phyloP scores from a whole-genome alignment of 2,329 filamentous ascomycete genomes.

The Lachnellula occidentalis region DNA sequence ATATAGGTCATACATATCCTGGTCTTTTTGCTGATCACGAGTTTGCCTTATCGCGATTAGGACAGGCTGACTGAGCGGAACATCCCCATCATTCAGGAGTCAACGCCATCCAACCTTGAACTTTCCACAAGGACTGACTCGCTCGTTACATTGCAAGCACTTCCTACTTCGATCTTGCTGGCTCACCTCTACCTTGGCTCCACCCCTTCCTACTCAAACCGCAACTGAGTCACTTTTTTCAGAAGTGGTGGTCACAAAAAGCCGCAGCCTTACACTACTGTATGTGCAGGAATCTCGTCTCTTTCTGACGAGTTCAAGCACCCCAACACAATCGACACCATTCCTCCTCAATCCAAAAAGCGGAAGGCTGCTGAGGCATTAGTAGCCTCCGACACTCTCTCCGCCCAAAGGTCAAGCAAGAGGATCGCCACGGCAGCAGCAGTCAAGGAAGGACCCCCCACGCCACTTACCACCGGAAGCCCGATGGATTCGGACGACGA shows the following conservation, averaged over 20 bases:
- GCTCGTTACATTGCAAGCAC: background rate
- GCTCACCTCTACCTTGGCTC: background rate
- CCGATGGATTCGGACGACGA: slow-evolving; percentile 96
- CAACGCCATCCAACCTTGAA: background rate
- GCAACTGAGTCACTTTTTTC: slow-evolving; percentile 1
- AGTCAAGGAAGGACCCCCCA: slow-evolving; percentile 43
- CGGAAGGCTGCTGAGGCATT: slow-evolving; percentile 46
- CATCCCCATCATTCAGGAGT: background rate
- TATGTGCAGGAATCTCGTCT: slow-evolving; percentile 25
- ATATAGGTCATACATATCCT: too few species aligned
- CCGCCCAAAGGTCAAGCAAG: slow-evolving; percentile 29
- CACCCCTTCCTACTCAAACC: background rate
- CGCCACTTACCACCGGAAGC: slow-evolving; percentile 49
- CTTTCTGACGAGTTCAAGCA: slow-evolving; percentile 24
- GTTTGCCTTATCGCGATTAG: background rate
- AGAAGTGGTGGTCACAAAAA: background rate
- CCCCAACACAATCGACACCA: slow-evolving; percentile 35
- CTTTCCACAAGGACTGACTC: background rate
- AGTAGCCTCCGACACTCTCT: slow-evolving; percentile 29
- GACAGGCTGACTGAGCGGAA: background rate
- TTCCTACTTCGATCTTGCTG: too few species aligned
- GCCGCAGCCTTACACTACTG: slow-evolving; percentile 17
- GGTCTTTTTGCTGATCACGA: background rate
- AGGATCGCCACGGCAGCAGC: slow-evolving; percentile 35
- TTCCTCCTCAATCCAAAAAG: slow-evolving; percentile 48